Percentiles rank a stretch among this genome's conserved stretches.
Conservation (phyloP, 2,329 filamentous ascomycete species). For the Hymenotorrendiella dingleyae region DNA sequence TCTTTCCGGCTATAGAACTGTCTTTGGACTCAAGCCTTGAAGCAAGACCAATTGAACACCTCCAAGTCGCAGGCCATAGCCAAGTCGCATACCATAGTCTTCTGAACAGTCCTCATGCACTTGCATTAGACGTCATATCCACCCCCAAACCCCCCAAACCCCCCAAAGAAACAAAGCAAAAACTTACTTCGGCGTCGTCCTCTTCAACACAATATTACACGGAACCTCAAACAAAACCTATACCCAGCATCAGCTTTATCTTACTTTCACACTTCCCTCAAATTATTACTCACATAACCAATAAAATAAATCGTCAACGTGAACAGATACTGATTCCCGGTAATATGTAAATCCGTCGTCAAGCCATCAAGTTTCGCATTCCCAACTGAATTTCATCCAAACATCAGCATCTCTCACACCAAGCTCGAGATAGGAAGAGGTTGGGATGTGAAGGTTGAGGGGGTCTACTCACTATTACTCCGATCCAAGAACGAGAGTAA, state of each 20-base stretch:
- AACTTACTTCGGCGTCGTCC: conserved; percentile 38
- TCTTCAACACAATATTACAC: conserved; percentile 57
- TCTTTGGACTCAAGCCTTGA: too few species aligned
- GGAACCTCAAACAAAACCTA: conserved; percentile 52
- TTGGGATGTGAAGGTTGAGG: not conserved
- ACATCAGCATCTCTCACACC: not conserved
- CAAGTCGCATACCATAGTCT: too few species aligned
- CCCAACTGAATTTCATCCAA: conserved; percentile 38
- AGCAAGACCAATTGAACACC: too few species aligned
- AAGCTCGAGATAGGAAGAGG: not conserved
- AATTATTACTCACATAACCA: conserved; percentile 39
- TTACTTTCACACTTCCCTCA: not conserved
- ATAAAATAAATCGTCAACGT: conserved; percentile 63
- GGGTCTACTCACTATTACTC: conserved; percentile 45
- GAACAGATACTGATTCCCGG: conserved; percentile 58
- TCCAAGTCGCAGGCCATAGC: too few species aligned
- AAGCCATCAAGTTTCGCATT: conserved; percentile 54
- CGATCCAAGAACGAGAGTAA: conserved; percentile 51
- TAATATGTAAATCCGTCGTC: conserved; percentile 45
- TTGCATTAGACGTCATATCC: too few species aligned
- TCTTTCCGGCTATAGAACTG: too few species aligned
- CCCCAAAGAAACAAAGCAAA: not conserved
- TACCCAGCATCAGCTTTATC: not conserved
- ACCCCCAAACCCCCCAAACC: too few species aligned
- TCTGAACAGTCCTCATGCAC: too few species aligned